Conservation (phyloP, 495 filamentous ascomycete genomes). For the Cercophora newfieldiana region DNA sequence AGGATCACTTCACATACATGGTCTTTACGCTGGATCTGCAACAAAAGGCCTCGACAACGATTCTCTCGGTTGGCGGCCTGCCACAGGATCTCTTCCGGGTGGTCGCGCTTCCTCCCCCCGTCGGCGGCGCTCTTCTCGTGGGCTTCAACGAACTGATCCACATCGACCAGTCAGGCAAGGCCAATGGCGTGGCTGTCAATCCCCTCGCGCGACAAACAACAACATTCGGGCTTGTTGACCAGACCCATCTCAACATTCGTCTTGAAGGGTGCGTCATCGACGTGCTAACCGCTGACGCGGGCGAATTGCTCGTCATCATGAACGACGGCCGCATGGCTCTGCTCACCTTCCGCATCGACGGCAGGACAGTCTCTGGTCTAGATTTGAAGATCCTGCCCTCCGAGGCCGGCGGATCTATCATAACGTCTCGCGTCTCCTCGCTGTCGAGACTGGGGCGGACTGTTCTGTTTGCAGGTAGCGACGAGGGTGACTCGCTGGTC, state of each 20-base stretch:
- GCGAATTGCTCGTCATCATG: conserved; percentile 83
- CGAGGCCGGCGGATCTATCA: conserved; percentile 59
- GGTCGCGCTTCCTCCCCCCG: conserved; percentile 76
- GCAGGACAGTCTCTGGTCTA: conserved; percentile 88
- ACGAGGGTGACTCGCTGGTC: conserved; percentile 78
- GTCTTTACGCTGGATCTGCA: conserved; percentile 95
- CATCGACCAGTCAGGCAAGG: conserved; percentile 92
- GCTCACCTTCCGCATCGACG: conserved; percentile 82
- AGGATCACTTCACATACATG: conserved; percentile 82
- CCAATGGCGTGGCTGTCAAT: conserved; percentile 93
- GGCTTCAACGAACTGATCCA: conserved; percentile 91
- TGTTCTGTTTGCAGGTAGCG: conserved; percentile 82
- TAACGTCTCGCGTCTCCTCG: conserved; percentile 67
- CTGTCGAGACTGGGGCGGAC: conserved; percentile 65
- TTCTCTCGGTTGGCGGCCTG: conserved; percentile 79
- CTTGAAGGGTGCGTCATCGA: conserved; percentile 83
- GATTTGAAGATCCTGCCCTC: conserved; percentile 61
- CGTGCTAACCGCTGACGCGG: conserved; percentile 67
- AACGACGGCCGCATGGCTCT: conserved; percentile 73
- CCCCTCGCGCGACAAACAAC: conserved; percentile 78
- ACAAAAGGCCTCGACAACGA: conserved; percentile 88
- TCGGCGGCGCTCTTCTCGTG: conserved; percentile 84
- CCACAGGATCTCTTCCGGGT: conserved; percentile 89
- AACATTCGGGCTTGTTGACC: conserved; percentile 77
- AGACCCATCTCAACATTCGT: conserved; percentile 74